A percentile compares a stretch with the other conserved stretches of the same genome.
Evolutionary conservation across 1,139 yeast species (phyloP).

Genomic region (Sugiyamaella japonica): DNA sequence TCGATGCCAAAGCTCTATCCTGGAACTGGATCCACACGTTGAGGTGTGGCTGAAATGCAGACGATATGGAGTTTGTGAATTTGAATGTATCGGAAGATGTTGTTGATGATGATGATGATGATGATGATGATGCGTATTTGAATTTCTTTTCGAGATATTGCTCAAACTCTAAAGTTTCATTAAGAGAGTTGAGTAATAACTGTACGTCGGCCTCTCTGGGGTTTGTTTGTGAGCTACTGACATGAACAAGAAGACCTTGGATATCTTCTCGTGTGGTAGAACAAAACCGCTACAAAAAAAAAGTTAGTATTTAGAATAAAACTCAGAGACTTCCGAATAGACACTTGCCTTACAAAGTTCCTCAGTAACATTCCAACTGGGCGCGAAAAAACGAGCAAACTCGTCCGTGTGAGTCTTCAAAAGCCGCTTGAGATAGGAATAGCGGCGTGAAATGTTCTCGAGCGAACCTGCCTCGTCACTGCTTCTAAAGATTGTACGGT

Average conservation of each 20-base stretch:
- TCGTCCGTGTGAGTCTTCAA: conserved; percentile 59
- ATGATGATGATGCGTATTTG: conserved; percentile 25
- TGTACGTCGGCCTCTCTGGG: conserved; percentile 52
- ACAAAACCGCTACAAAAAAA: conserved; percentile 11
- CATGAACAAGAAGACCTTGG: conserved; percentile 43
- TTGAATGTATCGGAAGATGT: conserved; percentile 2
- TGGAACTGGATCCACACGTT: conserved; percentile 88
- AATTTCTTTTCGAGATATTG: conserved; percentile 63
- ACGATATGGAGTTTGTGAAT: conserved; percentile 57
- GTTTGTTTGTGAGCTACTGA: conserved; percentile 32
- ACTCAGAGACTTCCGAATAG: no score
- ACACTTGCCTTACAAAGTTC: conserved; percentile 49
- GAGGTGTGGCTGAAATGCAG: conserved; percentile 81
- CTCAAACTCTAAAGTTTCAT: conserved; percentile 77
- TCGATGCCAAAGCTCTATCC: conserved; percentile 59
- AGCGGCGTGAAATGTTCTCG: conserved; percentile 81
- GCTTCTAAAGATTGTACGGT: conserved; percentile 68
- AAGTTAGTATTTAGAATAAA: no score
- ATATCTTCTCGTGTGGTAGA: conserved; percentile 65
- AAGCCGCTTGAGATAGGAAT: conserved; percentile 74
- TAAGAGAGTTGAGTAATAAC: conserved; percentile 57
- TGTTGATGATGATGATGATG: not conserved
- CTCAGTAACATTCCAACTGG: conserved; percentile 67
- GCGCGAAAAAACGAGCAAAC: conserved; percentile 60
- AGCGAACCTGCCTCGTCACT: conserved; percentile 92